Evolutionary conservation across 345 rosid species (phyloP), one percentile per base, ranked within the genome.

Genomic region (Alliaria petiolata): DNA sequence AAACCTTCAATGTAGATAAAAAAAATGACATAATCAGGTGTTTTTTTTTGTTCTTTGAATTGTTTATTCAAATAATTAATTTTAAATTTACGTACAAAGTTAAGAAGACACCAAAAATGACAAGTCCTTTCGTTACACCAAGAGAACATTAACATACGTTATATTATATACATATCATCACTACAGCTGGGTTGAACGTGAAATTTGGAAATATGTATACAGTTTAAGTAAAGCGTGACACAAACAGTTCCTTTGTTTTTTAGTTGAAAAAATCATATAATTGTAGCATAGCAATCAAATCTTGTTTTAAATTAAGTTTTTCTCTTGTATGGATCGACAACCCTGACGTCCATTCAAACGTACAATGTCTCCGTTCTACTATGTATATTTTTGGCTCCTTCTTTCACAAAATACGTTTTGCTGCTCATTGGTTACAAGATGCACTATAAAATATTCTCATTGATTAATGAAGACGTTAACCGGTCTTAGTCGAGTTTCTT

Each of bases 91-190:
- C 46, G 45, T 38, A 19, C 17, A 58, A 38, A 11, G 5, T n/a
- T n/a, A n/a, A n/a, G n/a, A n/a, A 25, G 16, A 33, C 25, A 22
- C 4, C 0, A 42, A n/a, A n/a, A 11, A 35, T 19, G 45, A 36
- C 8, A 58, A 58, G 64, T 38, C 19, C 31, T 59, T 39, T 20
- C 47, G 64, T 59, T 59, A 59, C 64, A 38, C 33, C 46, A 58
- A 38, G 47, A 17, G 30, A 12, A 12, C 19, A 6, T 7, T 44
- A 45, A 17, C 25, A 17, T 17, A 16, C 45, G 20, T n/a, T n/a
- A n/a, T n/a, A n/a, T 30, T 30, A 4, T 19, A 54, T 15, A 30
- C 13, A 6, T 15, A n/a, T n/a, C n/a, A 38, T 58, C 33, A 58
- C 6, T 13, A 58, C 19, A 58, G 46, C 3, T 4, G 33, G 46